phyloP scores from a whole-genome alignment of 176 grass and related monocot species.

The Saccharum officinarum region DNA sequence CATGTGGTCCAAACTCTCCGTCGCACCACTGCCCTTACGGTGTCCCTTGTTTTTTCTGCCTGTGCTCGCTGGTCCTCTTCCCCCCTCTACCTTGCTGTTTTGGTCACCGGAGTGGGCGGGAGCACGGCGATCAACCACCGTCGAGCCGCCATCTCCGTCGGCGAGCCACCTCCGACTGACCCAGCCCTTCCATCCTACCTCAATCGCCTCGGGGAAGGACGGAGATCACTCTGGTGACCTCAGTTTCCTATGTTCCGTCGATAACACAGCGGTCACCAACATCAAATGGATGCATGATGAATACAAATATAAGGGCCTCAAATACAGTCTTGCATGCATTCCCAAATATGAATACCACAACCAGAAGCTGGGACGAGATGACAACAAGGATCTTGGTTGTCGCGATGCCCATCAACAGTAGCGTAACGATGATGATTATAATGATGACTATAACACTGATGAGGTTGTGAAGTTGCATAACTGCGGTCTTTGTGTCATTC shows the following conservation, averaged over 20 bases:
- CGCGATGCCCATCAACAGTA: conserved; percentile 85
- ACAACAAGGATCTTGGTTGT: conserved; percentile 81
- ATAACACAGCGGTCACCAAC: conserved; percentile 95
- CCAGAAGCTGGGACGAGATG: conserved; percentile 88
- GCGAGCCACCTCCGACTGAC: too few species aligned
- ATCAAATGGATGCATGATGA: conserved; percentile 98
- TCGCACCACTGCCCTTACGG: too few species aligned
- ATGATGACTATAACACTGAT: conserved; percentile 62
- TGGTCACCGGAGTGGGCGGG: too few species aligned
- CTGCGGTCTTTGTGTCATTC: conserved; percentile 97
- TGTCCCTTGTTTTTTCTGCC: too few species aligned
- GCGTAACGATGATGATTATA: conserved; percentile 58
- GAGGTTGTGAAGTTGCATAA: conserved; percentile 92
- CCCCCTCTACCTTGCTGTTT: too few species aligned
- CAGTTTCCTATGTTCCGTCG: conserved; percentile 80
- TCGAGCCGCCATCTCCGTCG: too few species aligned
- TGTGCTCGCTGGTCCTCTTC: too few species aligned
- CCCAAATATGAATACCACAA: conserved; percentile 93
- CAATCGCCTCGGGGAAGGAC: too few species aligned
- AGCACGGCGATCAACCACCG: too few species aligned
- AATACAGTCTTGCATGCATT: conserved; percentile 94
- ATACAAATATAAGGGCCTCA: conserved; percentile 97
- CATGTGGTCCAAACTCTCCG: too few species aligned
- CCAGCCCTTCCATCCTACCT: too few species aligned
- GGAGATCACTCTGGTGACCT: too few species aligned